These are phyloP conservation scores for Clonostachys sp. DNA, from an alignment of 2,329 filamentous ascomycete species.

Conservation along the genomic window DNA sequence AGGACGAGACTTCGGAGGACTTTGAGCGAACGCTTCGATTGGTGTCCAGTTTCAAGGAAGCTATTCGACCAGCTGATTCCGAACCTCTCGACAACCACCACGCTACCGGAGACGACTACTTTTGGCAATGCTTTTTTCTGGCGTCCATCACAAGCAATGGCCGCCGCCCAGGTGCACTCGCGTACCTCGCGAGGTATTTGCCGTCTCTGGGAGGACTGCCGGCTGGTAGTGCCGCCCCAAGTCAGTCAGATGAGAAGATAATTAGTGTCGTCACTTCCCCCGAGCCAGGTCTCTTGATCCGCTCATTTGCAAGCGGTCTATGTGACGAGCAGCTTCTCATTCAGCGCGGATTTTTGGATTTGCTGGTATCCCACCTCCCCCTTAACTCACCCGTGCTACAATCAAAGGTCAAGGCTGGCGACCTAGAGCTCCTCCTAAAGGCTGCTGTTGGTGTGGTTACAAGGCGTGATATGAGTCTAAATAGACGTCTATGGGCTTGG, in stretches of 20 bases:
- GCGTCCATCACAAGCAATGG: slow-evolving; percentile 87
- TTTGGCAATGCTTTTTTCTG: slow-evolving; percentile 97
- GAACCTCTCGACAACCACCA: slow-evolving; percentile 46
- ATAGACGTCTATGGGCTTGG: slow-evolving; percentile 94
- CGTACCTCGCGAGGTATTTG: slow-evolving; percentile 75
- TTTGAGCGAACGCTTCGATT: slow-evolving; percentile 84
- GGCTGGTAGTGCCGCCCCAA: slow-evolving; percentile 2
- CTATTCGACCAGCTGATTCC: slow-evolving; percentile 52
- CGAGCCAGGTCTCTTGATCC: slow-evolving; percentile 83
- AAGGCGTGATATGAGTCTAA: slow-evolving; percentile 93
- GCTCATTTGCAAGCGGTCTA: slow-evolving; percentile 88
- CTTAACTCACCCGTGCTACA: slow-evolving; percentile 80
- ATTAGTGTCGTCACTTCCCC: slow-evolving; percentile 73
- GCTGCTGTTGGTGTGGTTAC: slow-evolving; percentile 85
- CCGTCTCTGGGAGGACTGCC: slow-evolving; percentile 34
- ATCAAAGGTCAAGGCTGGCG: slow-evolving; percentile 63
- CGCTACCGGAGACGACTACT: slow-evolving; percentile 73
- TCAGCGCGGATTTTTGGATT: slow-evolving; percentile 88
- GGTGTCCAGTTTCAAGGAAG: slow-evolving; percentile 70
- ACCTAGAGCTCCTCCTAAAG: slow-evolving; percentile 76
- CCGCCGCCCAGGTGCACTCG: slow-evolving; percentile 78
- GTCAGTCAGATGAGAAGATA: slow-evolving; percentile 41
- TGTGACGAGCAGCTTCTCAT: slow-evolving; percentile 85
- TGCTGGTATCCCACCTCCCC: slow-evolving; percentile 86
- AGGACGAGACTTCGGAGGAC: slow-evolving; percentile 96